phyloP scores from a whole-genome alignment of 73 alveolate species.

The Paramecium caudatum region DNA sequence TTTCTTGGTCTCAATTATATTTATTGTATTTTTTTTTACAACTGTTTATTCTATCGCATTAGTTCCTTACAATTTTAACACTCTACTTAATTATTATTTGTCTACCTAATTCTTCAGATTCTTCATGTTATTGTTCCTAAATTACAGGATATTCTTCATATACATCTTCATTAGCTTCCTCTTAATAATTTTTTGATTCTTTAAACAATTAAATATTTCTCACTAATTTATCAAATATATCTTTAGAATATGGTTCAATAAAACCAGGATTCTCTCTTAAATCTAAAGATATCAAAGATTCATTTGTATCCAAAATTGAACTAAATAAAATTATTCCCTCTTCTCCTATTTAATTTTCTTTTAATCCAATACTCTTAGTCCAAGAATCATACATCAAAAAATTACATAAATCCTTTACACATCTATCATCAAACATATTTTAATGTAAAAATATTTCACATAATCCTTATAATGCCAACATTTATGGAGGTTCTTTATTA shows the following conservation, averaged over 20 bases:
- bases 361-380: slow-evolving; percentile 71
- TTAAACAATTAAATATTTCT: slow-evolving; percentile 44
- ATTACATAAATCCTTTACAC: slow-evolving; percentile 73
- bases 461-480: slow-evolving; percentile 57
- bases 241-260: slow-evolving; percentile 69
- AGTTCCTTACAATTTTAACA: slow-evolving; percentile 51
- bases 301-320: slow-evolving; percentile 70
- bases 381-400: slow-evolving; percentile 71
- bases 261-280: slow-evolving; percentile 75
- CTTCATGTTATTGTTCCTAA: slow-evolving; percentile 50
- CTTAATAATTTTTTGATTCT: slow-evolving; percentile 7
- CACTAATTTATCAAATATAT: slow-evolving; percentile 56
- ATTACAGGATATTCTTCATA: slow-evolving; percentile 23
- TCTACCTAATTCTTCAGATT: slow-evolving; percentile 41
- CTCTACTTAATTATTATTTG: background rate
- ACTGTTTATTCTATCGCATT: slow-evolving; percentile 13
- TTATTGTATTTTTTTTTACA: background rate
- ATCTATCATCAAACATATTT: slow-evolving; percentile 62
- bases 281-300: slow-evolving; percentile 69
- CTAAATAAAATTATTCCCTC: slow-evolving; percentile 67
- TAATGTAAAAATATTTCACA: slow-evolving; percentile 67
- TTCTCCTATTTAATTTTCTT: slow-evolving; percentile 71
- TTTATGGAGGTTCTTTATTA: slow-evolving; percentile 37
- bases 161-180: background rate
- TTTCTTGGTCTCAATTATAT: slow-evolving; percentile 38